phyloP scores from a whole-genome alignment of 2,329 filamentous ascomycete species.

The Neurospora crassa region DNA sequence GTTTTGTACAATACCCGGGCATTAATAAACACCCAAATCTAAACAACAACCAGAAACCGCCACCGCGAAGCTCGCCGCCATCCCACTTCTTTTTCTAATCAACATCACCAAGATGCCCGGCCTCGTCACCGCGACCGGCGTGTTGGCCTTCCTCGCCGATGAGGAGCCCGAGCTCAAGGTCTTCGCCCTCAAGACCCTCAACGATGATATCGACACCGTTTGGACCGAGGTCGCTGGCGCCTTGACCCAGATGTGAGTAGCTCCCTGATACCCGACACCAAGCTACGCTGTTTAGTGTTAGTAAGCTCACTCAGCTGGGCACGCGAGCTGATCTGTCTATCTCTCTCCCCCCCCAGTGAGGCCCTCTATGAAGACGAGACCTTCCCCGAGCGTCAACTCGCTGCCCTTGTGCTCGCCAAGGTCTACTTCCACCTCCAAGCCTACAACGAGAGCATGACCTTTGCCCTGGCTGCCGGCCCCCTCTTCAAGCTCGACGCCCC shows the following conservation, averaged over 20 bases:
- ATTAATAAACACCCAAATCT: background rate
- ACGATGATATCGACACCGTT: conserved; percentile 91
- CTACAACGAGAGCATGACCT: conserved; percentile 99
- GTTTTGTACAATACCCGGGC: background rate
- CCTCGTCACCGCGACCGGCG: conserved; percentile 85
- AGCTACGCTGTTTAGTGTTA: background rate
- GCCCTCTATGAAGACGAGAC: conserved; percentile 93
- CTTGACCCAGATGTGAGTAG: conserved; percentile 75
- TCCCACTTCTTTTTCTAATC: conserved; percentile 6
- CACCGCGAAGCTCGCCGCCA: conserved; percentile 6
- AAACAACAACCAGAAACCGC: background rate
- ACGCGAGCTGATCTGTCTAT: conserved; percentile 8
- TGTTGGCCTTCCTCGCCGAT: conserved; percentile 91
- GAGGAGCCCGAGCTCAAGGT: conserved; percentile 89
- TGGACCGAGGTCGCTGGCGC: conserved; percentile 96
- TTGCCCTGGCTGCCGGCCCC: conserved; percentile 88
- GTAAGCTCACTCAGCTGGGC: conserved; percentile 8
- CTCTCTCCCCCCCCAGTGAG: conserved; percentile 51
- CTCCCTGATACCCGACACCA: background rate
- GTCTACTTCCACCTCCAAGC: conserved; percentile 98
- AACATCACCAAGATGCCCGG: conserved; percentile 61
- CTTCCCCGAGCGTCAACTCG: conserved; percentile 88
- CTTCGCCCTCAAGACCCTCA: conserved; percentile 89
- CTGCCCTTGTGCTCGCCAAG: conserved; percentile 90
- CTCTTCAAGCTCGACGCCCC: conserved; percentile 87